Conservation (phyloP, 2,329 filamentous ascomycete genomes). For the Penicillium sp. region DNA sequence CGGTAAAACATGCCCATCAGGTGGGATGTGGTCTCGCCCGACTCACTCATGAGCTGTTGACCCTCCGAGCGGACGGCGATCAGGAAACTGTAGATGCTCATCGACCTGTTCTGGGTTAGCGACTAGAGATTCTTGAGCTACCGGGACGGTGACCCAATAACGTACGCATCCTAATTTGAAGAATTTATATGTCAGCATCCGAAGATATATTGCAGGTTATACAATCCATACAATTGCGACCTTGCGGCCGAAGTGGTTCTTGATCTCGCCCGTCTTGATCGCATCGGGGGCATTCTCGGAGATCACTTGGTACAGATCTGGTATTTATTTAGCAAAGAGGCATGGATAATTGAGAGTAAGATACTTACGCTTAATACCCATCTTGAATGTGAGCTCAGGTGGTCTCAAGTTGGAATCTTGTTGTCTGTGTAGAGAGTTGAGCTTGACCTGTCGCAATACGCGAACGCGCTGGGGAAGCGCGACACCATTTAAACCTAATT, state of each 20-base stretch:
- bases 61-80: slow-evolving; percentile 96
- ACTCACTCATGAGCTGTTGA: slow-evolving; percentile 92
- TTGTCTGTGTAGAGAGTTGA: not conserved
- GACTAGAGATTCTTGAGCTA: not conserved
- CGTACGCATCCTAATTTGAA: slow-evolving; percentile 56
- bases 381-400: slow-evolving; percentile 24
- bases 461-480: slow-evolving; percentile 21
- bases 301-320: slow-evolving; percentile 74
- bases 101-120: slow-evolving; percentile 61
- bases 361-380: slow-evolving; percentile 53
- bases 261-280: slow-evolving; percentile 96
- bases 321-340: slow-evolving; percentile 43
- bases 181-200: slow-evolving; percentile 19
- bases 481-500: slow-evolving; percentile 20
- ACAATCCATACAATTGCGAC: slow-evolving; percentile 73
- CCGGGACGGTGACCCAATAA: slow-evolving; percentile 9
- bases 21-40: slow-evolving; percentile 94
- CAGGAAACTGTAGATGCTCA: slow-evolving; percentile 98
- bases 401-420: not conserved
- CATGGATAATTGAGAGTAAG: slow-evolving; percentile 42
- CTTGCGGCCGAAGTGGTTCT: slow-evolving; percentile 97
- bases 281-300: slow-evolving; percentile 93
- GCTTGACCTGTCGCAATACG: slow-evolving; percentile 9
- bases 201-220: not conserved
- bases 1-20: slow-evolving; percentile 99